These are phyloP conservation scores for Tylopilus sp. DNA, from an alignment of 768 basidiomycete genomes.

Conservation along the genomic window DNA sequence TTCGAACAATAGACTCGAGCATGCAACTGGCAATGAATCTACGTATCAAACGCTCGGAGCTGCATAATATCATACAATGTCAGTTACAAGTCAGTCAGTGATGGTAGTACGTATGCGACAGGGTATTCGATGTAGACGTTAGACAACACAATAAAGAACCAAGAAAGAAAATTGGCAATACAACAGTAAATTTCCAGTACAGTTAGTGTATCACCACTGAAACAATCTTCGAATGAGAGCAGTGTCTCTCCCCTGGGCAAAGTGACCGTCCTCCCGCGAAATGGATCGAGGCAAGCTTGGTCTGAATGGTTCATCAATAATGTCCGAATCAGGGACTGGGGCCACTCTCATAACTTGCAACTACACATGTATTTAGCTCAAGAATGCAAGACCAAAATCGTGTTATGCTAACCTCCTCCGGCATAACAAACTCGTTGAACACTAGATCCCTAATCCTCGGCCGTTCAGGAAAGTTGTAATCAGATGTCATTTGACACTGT, in stretches of 20 bases:
- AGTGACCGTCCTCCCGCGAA: conserved; percentile 31
- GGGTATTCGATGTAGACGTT: conserved; percentile 32
- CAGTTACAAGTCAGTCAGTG: conserved; percentile 28
- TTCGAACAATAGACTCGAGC: not conserved
- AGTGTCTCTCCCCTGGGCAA: conserved; percentile 37
- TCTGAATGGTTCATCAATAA: conserved; percentile 41
- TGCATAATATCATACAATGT: conserved; percentile 27
- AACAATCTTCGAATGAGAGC: conserved; percentile 51
- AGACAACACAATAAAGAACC: conserved; percentile 27
- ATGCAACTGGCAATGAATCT: not conserved
- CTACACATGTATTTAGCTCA: conserved; percentile 32
- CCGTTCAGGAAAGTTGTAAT: conserved; percentile 63
- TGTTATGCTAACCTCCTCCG: conserved; percentile 52
- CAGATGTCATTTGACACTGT: conserved; percentile 57
- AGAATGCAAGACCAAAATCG: not conserved
- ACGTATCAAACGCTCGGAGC: not conserved
- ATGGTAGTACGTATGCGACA: conserved; percentile 36
- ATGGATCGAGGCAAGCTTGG: conserved; percentile 30
- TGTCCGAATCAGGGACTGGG: conserved; percentile 41
- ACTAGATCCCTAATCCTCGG: conserved; percentile 53
- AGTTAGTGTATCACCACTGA: conserved; percentile 34
- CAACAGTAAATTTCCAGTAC: conserved; percentile 24
- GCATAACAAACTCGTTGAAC: conserved; percentile 59
- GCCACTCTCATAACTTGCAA: conserved; percentile 66
- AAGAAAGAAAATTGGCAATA: conserved; percentile 27